Evolutionary conservation across 2,329 filamentous ascomycete species (phyloP).

Genomic region (Cladophialophora immunda): DNA sequence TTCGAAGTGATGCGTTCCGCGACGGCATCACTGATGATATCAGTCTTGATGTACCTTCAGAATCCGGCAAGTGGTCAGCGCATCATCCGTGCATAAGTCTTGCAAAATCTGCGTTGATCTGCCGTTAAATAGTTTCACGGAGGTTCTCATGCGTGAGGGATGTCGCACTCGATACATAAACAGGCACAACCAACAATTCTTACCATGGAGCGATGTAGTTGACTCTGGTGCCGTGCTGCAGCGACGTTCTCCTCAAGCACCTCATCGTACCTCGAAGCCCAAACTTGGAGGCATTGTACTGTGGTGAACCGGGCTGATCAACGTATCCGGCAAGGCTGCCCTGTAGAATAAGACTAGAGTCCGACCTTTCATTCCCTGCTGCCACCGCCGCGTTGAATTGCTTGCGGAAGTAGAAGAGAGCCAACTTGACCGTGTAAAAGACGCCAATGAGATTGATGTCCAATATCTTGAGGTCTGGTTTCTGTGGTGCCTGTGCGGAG

Average conservation of each 20-base stretch:
- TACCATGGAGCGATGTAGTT: constrained; percentile 59
- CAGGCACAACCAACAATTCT: no score
- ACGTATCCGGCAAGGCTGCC: constrained; percentile 46
- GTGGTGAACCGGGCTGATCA: constrained; percentile 44
- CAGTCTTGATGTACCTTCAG: constrained; percentile 46
- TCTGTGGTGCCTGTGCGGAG: neutral
- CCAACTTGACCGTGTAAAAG: constrained; percentile 49
- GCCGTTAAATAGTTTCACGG: no score
- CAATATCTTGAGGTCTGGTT: constrained; percentile 45
- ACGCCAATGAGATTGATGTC: constrained; percentile 46
- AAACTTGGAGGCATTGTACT: constrained; percentile 57
- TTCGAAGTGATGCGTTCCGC: constrained; percentile 38
- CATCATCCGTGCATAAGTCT: neutral
- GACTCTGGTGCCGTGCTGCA: constrained; percentile 55
- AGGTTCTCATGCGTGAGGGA: no score
- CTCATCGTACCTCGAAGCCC: constrained; percentile 56
- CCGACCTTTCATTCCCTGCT: constrained; percentile 39
- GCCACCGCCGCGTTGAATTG: constrained; percentile 24
- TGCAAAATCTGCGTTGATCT: neutral
- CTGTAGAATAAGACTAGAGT: constrained; percentile 44
- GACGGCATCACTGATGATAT: constrained; percentile 42
- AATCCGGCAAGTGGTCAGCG: constrained; percentile 18
- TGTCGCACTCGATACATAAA: no score
- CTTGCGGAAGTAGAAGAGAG: constrained; percentile 47
- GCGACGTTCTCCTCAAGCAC: constrained; percentile 48